These are phyloP conservation scores for Mycogone perniciosa DNA, from an alignment of 2,329 filamentous ascomycete species.

Conservation along the genomic window DNA sequence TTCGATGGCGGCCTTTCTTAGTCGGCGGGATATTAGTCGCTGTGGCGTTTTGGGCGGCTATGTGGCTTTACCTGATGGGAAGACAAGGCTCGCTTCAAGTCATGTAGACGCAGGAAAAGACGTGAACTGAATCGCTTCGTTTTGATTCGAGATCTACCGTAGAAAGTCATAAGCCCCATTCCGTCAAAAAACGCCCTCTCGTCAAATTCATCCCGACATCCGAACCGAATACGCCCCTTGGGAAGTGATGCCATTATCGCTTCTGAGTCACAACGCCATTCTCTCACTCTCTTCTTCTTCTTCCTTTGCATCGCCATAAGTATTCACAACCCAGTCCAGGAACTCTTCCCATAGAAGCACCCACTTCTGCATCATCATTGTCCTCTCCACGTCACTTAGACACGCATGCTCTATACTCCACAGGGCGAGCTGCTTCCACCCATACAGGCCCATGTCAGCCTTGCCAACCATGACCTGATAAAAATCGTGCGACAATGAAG, in stretches of 20 bases:
- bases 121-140: no score
- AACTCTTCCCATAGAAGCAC: slow-evolving; percentile 52
- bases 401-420: slow-evolving; percentile 60
- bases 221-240: no score
- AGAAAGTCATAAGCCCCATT: no score
- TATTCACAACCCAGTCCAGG: slow-evolving; percentile 43
- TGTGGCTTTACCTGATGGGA: no score
- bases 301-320: slow-evolving; percentile 24
- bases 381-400: slow-evolving; percentile 38
- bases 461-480: slow-evolving; percentile 70
- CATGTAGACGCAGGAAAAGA: no score
- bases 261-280: background rate
- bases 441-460: slow-evolving; percentile 58
- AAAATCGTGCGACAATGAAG: slow-evolving; percentile 67
- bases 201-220: no score
- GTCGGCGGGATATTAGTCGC: no score
- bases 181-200: no score
- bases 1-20: no score
- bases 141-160: no score
- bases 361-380: slow-evolving; percentile 39
- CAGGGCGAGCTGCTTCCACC: slow-evolving; percentile 61
- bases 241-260: background rate
- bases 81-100: no score
- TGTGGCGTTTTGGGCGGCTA: no score
- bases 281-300: background rate